Evolutionary conservation across 257 asterid genomes (phyloP).

Genomic region (Gentiana straminea): DNA sequence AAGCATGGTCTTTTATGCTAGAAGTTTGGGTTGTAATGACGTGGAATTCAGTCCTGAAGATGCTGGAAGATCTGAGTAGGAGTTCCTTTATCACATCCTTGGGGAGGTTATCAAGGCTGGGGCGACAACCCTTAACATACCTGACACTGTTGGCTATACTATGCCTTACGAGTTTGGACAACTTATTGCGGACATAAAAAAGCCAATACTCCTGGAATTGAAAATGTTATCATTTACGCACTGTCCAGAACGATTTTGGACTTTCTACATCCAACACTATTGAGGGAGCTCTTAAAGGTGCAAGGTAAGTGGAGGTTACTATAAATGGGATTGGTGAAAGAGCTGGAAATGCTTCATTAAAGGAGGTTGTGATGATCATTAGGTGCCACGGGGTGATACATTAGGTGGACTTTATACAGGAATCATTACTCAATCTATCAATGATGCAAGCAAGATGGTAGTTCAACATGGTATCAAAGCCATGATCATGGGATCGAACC

Average conservation of each 20-base stretch:
- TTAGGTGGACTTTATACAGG: slow-evolving; percentile 80
- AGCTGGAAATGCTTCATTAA: slow-evolving; percentile 96
- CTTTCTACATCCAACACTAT: slow-evolving; percentile 86
- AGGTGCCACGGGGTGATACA: slow-evolving; percentile 91
- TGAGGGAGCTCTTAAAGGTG: slow-evolving; percentile 96
- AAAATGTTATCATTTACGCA: slow-evolving; percentile 84
- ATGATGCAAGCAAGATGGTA: slow-evolving; percentile 97
- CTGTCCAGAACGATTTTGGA: slow-evolving; percentile 95
- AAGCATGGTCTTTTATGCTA: slow-evolving; percentile 76
- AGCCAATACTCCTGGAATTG: slow-evolving; percentile 81
- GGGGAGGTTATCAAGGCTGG: slow-evolving; percentile 94
- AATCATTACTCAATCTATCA: slow-evolving; percentile 64
- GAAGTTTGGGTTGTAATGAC: slow-evolving; percentile 81
- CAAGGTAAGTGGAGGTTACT: slow-evolving; percentile 92
- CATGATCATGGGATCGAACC: no score
- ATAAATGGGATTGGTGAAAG: slow-evolving; percentile 97
- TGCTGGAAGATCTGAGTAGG: slow-evolving; percentile 88
- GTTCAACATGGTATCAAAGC: not conserved
- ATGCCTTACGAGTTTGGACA: slow-evolving; percentile 75
- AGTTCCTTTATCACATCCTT: slow-evolving; percentile 76
- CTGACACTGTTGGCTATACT: slow-evolving; percentile 90
- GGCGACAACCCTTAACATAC: slow-evolving; percentile 94
- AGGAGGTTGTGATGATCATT: slow-evolving; percentile 98
- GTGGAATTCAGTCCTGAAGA: slow-evolving; percentile 99
- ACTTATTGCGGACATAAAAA: slow-evolving; percentile 73